Evolutionary conservation across 768 basidiomycete species (phyloP).

Genomic region (Boletellus sp.): DNA sequence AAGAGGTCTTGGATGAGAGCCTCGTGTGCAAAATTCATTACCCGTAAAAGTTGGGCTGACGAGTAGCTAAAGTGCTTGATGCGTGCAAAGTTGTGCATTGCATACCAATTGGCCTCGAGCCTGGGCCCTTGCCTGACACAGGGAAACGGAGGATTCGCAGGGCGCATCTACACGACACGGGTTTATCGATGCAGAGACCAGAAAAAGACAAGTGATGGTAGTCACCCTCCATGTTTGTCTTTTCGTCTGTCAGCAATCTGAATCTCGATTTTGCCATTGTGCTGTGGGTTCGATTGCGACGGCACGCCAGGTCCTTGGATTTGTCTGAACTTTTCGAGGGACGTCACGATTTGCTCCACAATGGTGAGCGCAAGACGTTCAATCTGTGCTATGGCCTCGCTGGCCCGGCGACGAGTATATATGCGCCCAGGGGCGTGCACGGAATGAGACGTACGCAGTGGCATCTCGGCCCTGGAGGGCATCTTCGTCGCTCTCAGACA

Average conservation of each 20-base stretch:
- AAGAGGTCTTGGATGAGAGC: conserved; percentile 53
- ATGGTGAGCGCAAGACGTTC: conserved; percentile 31
- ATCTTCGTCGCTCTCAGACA: conserved; percentile 14
- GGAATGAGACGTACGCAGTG: conserved; percentile 5
- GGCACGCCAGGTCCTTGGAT: not conserved
- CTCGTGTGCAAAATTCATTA: conserved; percentile 68
- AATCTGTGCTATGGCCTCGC: conserved; percentile 25
- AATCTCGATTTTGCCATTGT: conserved; percentile 30
- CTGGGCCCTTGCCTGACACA: conserved; percentile 31
- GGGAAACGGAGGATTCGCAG: conserved; percentile 37
- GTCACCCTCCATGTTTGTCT: conserved; percentile 27
- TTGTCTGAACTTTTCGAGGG: conserved; percentile 8
- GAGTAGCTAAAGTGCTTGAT: not conserved
- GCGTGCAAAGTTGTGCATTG: not conserved
- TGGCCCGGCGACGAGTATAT: conserved; percentile 8
- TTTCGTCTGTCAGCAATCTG: conserved; percentile 37
- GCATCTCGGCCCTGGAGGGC: conserved; percentile 2
- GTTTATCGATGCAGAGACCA: not conserved
- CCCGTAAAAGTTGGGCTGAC: conserved; percentile 64
- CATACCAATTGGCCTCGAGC: conserved; percentile 42
- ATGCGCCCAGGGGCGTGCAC: not conserved
- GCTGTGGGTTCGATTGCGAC: conserved; percentile 4
- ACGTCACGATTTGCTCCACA: conserved; percentile 29
- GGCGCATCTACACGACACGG: conserved; percentile 6
- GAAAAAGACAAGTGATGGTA: not conserved